Base-by-base conservation (phyloP, 2,329 filamentous ascomycete genomes). In the Penicillium sp. region DNA sequence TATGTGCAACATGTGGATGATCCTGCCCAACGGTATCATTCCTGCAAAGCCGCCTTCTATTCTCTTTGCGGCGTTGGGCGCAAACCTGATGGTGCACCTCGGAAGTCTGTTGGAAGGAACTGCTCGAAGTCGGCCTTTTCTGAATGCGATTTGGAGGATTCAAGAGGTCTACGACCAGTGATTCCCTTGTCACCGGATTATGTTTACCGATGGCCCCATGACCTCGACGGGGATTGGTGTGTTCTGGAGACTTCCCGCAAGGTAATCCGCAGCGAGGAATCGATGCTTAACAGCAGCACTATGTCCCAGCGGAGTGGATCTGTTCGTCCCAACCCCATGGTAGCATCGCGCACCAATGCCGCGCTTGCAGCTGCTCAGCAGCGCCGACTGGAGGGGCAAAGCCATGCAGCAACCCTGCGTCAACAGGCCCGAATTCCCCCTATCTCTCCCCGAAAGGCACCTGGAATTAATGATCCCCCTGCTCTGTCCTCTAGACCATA, bases 371-470 rank as follows among this genome's bases (percentile, higher is more conserved):
- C 72, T 38, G 74, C 73, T 16, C 73, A 76, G 30, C 66, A 74
- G 42, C 69, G 73, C 14, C 68, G 70, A n/a, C 65, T 70, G 53
- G 74, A 74, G 36, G 56, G 70, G 0, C 74, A 74, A 49, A 79
- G 74, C 44, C 78, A 79, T 59, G 77, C 77, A 2, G 77, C 77
- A 7, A 73, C 73, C 3, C 71, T 79, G 56, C 72, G 77, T 46
- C 76, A 78, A 58, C 75, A 78, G 58, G 74, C 74, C 34, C 53
- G 74, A 8, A 67, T 69, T n/a, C 65, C 68, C 5, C 62, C 67
- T 51, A 58, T 62, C 5, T 64, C 71, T 18, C 58, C 67, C 27
- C 63, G 68, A 41, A 70, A 63, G 32, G 55, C 64, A 8, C 55
- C 67, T 6, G 63, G 63, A 9, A 54, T 70, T 6, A 56, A 60